These are phyloP conservation scores for Apiotrichum laibachii DNA, from an alignment of 1,284 basidiomycete species.

Conservation along the genomic window DNA sequence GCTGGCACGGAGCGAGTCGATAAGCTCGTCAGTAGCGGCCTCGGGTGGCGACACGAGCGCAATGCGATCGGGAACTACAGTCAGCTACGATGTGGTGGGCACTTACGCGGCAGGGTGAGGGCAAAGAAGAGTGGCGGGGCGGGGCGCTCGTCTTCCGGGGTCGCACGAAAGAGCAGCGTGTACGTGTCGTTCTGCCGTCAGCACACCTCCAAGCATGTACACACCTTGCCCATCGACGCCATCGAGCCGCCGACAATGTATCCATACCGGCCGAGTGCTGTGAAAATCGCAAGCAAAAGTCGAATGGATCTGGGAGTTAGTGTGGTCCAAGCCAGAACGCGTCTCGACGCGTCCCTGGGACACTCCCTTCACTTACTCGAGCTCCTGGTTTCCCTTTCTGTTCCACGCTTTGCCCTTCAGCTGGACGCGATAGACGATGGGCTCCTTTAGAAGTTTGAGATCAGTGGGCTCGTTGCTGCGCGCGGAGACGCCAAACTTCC, in stretches of 20 bases:
- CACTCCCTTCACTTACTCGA: conserved; percentile 32
- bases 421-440: conserved; percentile 30
- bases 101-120: conserved; percentile 42
- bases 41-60: conserved; percentile 43
- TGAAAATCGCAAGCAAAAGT: conserved; percentile 36
- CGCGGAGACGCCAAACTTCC: conserved; percentile 26
- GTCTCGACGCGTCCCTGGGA: neutral
- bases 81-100: neutral
- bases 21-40: conserved; percentile 29
- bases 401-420: conserved; percentile 42
- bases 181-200: conserved; percentile 36
- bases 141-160: conserved; percentile 20
- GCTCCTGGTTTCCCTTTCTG: conserved; percentile 39
- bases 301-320: conserved; percentile 33
- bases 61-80: conserved; percentile 42
- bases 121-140: conserved; percentile 39
- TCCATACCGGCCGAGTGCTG: conserved; percentile 35
- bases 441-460: conserved; percentile 12
- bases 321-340: neutral
- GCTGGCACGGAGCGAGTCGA: conserved; percentile 36
- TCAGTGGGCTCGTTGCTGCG: conserved; percentile 24
- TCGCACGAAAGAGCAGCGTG: conserved; percentile 38
- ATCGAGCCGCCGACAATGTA: conserved; percentile 34
- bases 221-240: conserved; percentile 32
- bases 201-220: neutral